These are phyloP conservation scores for Hyaloscypha bicolor DNA, from an alignment of 495 filamentous ascomycete genomes.

Conservation along the genomic window DNA sequence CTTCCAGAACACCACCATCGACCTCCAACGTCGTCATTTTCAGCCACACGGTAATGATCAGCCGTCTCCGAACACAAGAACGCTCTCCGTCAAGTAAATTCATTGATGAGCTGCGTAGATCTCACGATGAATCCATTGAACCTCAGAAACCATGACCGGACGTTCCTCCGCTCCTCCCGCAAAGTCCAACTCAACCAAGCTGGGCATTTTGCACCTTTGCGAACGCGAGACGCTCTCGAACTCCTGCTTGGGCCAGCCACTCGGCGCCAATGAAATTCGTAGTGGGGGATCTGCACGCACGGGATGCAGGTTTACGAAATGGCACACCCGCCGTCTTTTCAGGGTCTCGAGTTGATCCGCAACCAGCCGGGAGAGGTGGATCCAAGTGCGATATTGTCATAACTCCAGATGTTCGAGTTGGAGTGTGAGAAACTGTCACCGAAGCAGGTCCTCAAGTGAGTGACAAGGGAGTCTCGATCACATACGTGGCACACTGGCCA, in stretches of 20 bases:
- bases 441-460: background rate
- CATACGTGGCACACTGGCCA: background rate
- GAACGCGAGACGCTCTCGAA: background rate
- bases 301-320: slow-evolving; percentile 15
- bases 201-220: background rate
- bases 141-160: background rate
- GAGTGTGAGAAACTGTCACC: background rate
- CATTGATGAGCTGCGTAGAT: background rate
- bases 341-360: background rate
- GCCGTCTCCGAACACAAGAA: background rate
- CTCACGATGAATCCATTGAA: background rate
- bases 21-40: background rate
- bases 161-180: background rate
- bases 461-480: background rate
- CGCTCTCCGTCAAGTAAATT: background rate
- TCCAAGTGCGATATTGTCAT: background rate
- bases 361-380: background rate
- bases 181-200: background rate
- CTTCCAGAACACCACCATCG: background rate
- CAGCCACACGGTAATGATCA: slow-evolving; percentile 4
- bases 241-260: background rate
- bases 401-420: too few relatives aligned
- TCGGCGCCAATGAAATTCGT: background rate
- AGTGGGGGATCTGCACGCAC: background rate
- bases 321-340: slow-evolving; percentile 4